Base-by-base conservation (phyloP, 2,329 filamentous ascomycete genomes). In the Colletotrichum chlorophyti region DNA sequence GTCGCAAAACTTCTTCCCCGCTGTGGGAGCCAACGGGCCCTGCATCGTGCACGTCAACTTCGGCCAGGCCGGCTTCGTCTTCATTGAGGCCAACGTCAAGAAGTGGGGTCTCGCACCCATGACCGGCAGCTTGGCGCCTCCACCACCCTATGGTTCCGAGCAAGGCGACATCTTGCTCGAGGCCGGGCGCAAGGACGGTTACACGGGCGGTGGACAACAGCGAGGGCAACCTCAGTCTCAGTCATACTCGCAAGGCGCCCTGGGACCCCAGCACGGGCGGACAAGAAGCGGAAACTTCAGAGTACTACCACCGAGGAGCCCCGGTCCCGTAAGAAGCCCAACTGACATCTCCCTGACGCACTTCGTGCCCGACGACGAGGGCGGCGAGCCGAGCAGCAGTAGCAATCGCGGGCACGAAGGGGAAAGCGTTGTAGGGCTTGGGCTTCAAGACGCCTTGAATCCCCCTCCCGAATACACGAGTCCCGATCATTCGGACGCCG, bases 71-170 rank as follows among this genome's bases (percentile, higher is more conserved):
- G 95, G 95, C 29, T 99, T 98, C 70, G 95, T 99, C 45, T 99
- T 98, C 70, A 98, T 99, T 66, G 95, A 99, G 76, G 95, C 94
- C 62, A 99, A 99, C 69, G 95, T 99, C 60, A 99, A 99, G 86
- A 99, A 98, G 81, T 99, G 95, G 95, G 95, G 95, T 2, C 80
- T 99, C 53, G 95, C 95, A 43, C 95, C 95, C 5, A 96, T 96
- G 84, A 97, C 92, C 2, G 95, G 95, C 58, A 97, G 92, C 68
- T 82, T 99, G 59, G 95, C 95, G 24, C 95, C 95, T 14, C 95
- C 95, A 38, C 95, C 95, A 47, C 95, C 95, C 2, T 99, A 99
- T 70, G 95, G 95, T 43, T 97, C 92, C 62, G 95, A 98, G 76
- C 93, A 97, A 75, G 95, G 95, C 67, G 97, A 93, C 70, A 97